phyloP scores from a whole-genome alignment of 2,329 filamentous ascomycete genomes.

The Alternaria sp. region DNA sequence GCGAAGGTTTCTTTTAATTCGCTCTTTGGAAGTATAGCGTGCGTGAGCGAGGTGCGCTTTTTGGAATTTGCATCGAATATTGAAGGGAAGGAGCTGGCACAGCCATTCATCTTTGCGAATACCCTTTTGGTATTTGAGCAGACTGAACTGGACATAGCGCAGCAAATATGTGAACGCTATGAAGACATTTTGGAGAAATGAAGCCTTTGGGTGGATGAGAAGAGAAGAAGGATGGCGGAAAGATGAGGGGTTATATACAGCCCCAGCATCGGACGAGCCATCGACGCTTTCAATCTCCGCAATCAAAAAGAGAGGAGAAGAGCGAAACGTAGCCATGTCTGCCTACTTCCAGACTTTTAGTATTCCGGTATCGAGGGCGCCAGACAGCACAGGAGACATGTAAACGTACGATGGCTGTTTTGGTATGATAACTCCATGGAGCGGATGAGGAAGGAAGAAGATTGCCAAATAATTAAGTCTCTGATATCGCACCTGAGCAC shows the following conservation, averaged over 20 bases:
- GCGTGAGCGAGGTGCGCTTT: neutral
- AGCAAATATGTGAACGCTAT: rapidly evolving
- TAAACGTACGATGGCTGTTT: no score
- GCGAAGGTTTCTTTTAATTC: no score
- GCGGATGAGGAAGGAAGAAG: neutral
- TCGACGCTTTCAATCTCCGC: neutral
- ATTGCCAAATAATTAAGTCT: rapidly evolving
- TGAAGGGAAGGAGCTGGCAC: neutral
- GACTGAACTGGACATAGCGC: neutral
- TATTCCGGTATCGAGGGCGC: no score
- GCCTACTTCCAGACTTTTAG: no score
- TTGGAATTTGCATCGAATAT: neutral
- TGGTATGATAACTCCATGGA: no score
- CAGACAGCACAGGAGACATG: no score
- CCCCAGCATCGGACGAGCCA: neutral
- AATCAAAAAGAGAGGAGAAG: neutral
- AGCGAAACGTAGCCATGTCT: no score
- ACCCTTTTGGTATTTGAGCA: neutral
- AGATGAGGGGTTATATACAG: neutral
- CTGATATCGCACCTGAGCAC: neutral
- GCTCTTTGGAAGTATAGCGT: no score
- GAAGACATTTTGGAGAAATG: neutral
- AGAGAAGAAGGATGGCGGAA: neutral
- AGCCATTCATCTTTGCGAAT: neutral
- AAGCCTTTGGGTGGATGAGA: neutral